Conservation (phyloP, 2,329 filamentous ascomycete species). For the Scedosporium aurantiacum region DNA sequence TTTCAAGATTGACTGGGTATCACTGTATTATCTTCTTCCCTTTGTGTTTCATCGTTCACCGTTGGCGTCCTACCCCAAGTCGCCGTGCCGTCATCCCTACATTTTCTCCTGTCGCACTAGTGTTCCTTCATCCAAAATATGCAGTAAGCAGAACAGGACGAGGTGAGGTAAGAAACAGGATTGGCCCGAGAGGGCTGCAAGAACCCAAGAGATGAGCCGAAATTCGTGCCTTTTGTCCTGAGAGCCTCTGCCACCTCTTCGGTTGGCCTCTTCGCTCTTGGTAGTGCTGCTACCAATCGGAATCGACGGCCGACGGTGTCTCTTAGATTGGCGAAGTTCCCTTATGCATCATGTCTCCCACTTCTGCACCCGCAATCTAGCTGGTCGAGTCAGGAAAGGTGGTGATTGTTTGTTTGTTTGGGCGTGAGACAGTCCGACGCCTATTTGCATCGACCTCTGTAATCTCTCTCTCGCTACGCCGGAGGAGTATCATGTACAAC, state of each 20-base stretch:
- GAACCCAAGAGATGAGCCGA: not conserved
- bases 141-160: not conserved
- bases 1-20: not conserved
- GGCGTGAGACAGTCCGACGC: too few relatives aligned
- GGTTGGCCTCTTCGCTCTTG: not conserved
- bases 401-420: too few relatives aligned
- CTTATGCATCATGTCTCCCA: not conserved
- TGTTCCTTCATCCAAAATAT: not conserved
- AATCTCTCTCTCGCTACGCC: slow-evolving; percentile 28
- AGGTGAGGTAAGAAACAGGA: not conserved
- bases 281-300: not conserved
- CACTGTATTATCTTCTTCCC: not conserved
- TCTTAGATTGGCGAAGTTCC: not conserved
- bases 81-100: not conserved
- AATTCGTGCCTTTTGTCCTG: not conserved
- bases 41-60: not conserved
- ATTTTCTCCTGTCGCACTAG: not conserved
- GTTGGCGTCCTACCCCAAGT: not conserved
- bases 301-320: not conserved
- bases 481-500: slow-evolving; percentile 74
- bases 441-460: not conserved
- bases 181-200: too few relatives aligned
- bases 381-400: not conserved
- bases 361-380: not conserved
- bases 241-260: not conserved